Conservation (phyloP, 768 basidiomycete species). For the Pisolithus microcarpus region DNA sequence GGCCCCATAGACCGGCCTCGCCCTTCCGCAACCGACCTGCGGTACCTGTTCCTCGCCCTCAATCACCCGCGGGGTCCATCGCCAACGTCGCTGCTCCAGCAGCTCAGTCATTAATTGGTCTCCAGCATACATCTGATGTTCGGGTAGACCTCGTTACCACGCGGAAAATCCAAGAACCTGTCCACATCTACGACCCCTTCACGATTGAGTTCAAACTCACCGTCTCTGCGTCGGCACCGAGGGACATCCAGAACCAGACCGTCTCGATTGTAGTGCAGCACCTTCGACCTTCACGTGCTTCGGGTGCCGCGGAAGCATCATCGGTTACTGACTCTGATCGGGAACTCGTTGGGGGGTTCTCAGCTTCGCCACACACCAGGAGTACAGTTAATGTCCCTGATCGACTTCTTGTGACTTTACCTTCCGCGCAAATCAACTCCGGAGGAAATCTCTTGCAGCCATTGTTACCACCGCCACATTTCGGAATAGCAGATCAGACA, state of each 20-base stretch:
- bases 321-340: not conserved
- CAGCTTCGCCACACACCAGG: constrained; percentile 2
- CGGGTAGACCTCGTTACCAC: constrained; percentile 53
- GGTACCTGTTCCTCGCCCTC: constrained; percentile 15
- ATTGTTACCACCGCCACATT: constrained; percentile 42
- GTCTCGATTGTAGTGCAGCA: constrained; percentile 61
- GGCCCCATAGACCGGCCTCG: constrained; percentile 37
- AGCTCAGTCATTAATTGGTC: constrained; percentile 16
- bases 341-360: not conserved
- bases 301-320: constrained; percentile 5
- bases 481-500: constrained; percentile 33
- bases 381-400: constrained; percentile 6
- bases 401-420: constrained; percentile 9
- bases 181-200: constrained; percentile 55
- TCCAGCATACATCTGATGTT: constrained; percentile 32
- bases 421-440: constrained; percentile 5
- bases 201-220: constrained; percentile 47
- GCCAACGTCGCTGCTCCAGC: constrained; percentile 7
- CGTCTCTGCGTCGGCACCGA: constrained; percentile 39
- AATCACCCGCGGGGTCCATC: constrained; percentile 27
- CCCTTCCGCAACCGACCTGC: constrained; percentile 32
- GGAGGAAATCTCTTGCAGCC: constrained; percentile 1
- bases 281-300: constrained; percentile 37
- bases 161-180: constrained; percentile 36
- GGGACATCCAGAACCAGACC: constrained; percentile 30